Base-by-base conservation (phyloP, 495 filamentous ascomycete genomes). In the Recurvomyces mirabilis region DNA sequence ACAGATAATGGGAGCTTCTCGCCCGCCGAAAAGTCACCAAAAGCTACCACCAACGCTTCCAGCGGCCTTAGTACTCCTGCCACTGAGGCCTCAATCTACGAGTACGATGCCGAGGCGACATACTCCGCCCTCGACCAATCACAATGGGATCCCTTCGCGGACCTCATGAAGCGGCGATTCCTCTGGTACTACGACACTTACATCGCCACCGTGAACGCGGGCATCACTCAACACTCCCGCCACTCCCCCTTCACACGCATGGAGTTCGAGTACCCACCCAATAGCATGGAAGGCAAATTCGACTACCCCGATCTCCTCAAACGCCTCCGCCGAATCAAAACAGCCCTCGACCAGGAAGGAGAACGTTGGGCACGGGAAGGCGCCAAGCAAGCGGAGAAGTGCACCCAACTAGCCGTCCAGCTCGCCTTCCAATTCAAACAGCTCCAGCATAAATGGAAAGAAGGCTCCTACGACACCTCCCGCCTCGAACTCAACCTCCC, bases 101-200 rank as follows among this genome's bases (percentile, higher is more conserved):
- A 60, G 12, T 70, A 74, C 35, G 69, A 72, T 17, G 68, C 67
- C 5, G 68, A 73, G 28, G 51, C 41, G 21, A 34, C 46, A 11
- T 54, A 30, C 31, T 10, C 6, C 20, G 47, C 40, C 13, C 36
- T 46, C 13, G 51, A 53, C 14, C 5, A 15, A 3, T 46, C 28
- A 1, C 21, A 22, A 10, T 84, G 81, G 60, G 79, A 87, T 44
- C 83, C 85, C 0, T 96, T 96, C 68, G 77, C 76, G 43, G 93
- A 98, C 52, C 66, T 93, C 7, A 84, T 79, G 70, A 98, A 96
- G 63, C 77, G 82, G 34, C 78, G 88, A 0, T 95, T 96, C 60
- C 63, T 98, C 13, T 96, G 93, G 91, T 96, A 98, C 60, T 87
- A 85, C 56, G 82, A 93, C 33, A 80, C 78, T 11, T 98, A 96